These are phyloP conservation scores for Eucalyptus sideroxylon DNA, from an alignment of 345 rosid species.

Conservation along the genomic window DNA sequence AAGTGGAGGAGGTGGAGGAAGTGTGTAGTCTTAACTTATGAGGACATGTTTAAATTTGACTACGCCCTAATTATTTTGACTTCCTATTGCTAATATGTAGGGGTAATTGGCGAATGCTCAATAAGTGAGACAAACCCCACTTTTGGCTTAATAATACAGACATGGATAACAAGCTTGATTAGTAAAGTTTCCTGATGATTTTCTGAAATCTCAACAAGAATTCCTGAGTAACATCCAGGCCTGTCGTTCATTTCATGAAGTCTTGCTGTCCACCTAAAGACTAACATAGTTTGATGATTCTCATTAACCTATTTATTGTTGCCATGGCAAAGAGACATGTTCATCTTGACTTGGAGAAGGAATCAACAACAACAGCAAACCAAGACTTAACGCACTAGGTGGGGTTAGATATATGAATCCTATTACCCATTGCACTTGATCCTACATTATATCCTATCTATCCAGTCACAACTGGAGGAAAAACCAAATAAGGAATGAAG, in stretches of 20 bases:
- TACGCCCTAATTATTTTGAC: neutral
- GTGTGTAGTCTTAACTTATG: neutral
- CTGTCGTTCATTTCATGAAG: fast-evolving
- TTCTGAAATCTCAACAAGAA: neutral
- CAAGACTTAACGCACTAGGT: neutral
- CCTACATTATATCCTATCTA: neutral
- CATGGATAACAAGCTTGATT: neutral
- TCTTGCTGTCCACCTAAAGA: neutral
- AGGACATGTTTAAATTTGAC: neutral
- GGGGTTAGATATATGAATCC: neutral
- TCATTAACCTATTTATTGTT: neutral
- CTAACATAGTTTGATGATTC: neutral
- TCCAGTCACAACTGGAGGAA: neutral
- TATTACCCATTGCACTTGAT: neutral
- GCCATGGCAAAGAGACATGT: neutral
- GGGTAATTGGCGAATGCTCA: neutral
- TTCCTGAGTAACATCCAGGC: neutral
- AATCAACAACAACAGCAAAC: neutral
- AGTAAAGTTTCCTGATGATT: neutral
- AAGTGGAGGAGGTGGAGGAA: neutral
- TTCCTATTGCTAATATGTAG: neutral
- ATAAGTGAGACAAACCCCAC: neutral
- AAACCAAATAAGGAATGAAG: neutral
- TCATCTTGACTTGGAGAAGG: neutral
- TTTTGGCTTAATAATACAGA: neutral